phyloP scores from a whole-genome alignment of 805 yeast genomes.

The Ogataea allantospora region DNA sequence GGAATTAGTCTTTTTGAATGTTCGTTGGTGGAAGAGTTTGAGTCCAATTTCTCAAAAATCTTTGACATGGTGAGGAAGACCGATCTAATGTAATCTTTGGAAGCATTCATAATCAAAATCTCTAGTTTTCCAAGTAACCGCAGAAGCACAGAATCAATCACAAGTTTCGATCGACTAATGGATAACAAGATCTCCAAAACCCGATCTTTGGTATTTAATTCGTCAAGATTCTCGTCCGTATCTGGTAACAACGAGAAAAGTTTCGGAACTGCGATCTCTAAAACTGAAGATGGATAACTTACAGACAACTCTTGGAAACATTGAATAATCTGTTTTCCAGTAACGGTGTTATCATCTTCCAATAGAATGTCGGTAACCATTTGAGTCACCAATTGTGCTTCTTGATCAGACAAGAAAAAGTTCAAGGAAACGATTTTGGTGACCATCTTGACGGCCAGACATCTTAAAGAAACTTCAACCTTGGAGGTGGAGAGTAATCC shows the following conservation, averaged over 20 bases:
- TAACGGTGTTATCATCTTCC: constrained; percentile 48
- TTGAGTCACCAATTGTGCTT: constrained; percentile 60
- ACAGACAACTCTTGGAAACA: constrained; percentile 53
- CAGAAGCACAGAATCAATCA: constrained; percentile 44
- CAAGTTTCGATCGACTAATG: constrained; percentile 40
- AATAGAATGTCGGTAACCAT: constrained; percentile 62
- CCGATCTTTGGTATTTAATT: constrained; percentile 28
- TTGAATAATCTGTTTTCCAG: constrained; percentile 51
- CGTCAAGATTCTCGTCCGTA: constrained; percentile 8
- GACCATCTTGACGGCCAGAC: constrained; percentile 64
- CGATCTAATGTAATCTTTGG: constrained; percentile 24
- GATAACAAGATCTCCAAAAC: constrained; percentile 36
- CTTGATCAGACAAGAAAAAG: constrained; percentile 50
- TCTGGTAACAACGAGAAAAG: constrained; percentile 51
- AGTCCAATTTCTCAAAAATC: constrained; percentile 18
- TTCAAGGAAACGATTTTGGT: constrained; percentile 52
- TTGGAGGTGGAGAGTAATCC: constrained; percentile 65
- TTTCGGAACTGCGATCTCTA: constrained; percentile 52
- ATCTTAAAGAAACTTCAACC: constrained; percentile 66
- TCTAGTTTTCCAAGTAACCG: constrained; percentile 42
- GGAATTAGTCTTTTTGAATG: constrained; percentile 47
- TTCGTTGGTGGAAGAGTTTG: constrained; percentile 23
- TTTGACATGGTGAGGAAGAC: constrained; percentile 25
- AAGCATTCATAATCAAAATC: constrained; percentile 12
- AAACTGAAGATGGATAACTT: constrained; percentile 38